These are phyloP conservation scores for Kandelia obovata DNA, from an alignment of 345 rosid genomes.

Conservation along the genomic window DNA sequence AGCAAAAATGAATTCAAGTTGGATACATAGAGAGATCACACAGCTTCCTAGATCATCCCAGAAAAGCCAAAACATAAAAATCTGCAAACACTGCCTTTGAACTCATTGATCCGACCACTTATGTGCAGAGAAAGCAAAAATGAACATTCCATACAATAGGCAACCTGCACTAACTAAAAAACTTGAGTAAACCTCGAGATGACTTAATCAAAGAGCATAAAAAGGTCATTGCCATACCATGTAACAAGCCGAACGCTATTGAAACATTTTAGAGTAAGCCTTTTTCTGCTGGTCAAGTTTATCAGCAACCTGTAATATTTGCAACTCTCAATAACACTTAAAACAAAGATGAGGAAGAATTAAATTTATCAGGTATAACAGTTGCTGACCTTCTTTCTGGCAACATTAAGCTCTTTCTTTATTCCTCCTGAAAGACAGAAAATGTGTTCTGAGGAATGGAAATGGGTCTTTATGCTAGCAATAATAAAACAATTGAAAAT, in stretches of 20 bases:
- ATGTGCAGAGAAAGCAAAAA: not conserved
- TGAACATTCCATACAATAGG: conserved; percentile 7
- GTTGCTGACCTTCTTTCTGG: conserved; percentile 29
- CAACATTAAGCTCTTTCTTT: conserved; percentile 32
- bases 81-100: not conserved
- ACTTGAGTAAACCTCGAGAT: not conserved
- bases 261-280: conserved; percentile 37
- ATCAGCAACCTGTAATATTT: conserved; percentile 29
- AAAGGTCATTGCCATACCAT: conserved; percentile 9
- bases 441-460: not conserved
- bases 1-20: too few species aligned
- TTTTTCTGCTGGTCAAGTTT: conserved; percentile 32
- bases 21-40: too few species aligned
- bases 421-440: conserved; percentile 27
- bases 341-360: not conserved
- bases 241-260: conserved; percentile 17
- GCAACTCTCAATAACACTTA: not conserved
- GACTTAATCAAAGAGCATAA: not conserved
- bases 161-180: not conserved
- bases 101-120: not conserved
- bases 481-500: too few species aligned
- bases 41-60: too few species aligned
- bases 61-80: too few species aligned
- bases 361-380: not conserved
- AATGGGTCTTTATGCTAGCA: not conserved